These are phyloP conservation scores for Malassezia sp. DNA, from an alignment of 1,284 basidiomycete species.

Conservation along the genomic window DNA sequence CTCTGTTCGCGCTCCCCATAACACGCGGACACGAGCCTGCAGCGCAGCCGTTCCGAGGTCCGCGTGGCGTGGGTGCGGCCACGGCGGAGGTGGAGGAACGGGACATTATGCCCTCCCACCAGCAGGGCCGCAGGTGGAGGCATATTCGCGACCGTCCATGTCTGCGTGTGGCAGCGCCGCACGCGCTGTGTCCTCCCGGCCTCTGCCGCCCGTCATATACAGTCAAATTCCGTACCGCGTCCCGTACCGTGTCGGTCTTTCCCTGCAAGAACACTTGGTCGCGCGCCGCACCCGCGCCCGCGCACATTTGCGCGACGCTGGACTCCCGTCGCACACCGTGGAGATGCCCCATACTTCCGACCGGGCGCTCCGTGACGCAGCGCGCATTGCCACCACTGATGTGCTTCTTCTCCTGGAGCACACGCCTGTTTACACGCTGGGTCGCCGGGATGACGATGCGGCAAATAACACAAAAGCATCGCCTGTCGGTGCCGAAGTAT, in stretches of 20 bases:
- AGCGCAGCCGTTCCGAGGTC: too few relatives aligned
- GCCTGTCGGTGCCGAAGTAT: constrained; percentile 73
- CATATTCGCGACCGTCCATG: too few relatives aligned
- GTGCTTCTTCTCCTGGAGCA: constrained; percentile 58
- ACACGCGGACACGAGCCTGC: too few relatives aligned
- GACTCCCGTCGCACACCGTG: constrained; percentile 69
- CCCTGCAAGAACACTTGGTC: constrained; percentile 38
- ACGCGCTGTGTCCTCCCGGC: not conserved
- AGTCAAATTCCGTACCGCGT: constrained; percentile 36
- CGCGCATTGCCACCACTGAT: constrained; percentile 47
- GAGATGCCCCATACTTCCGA: constrained; percentile 55
- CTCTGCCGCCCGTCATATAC: constrained; percentile 19
- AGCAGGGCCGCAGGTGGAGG: not conserved
- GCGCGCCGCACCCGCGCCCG: constrained; percentile 26
- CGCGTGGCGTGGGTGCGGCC: too few relatives aligned
- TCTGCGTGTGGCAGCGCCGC: not conserved
- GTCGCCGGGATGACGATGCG: constrained; percentile 60
- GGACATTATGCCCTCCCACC: too few relatives aligned
- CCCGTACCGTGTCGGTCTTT: constrained; percentile 34
- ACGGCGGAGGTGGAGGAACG: too few relatives aligned
- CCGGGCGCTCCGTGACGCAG: constrained; percentile 30
- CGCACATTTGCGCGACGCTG: constrained; percentile 57
- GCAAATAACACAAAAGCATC: constrained; percentile 54
- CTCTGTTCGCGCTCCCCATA: too few relatives aligned
- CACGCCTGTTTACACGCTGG: constrained; percentile 83